Evolutionary conservation across 148 eudicot species (phyloP).

Genomic region (Chenopodium suecicum): DNA sequence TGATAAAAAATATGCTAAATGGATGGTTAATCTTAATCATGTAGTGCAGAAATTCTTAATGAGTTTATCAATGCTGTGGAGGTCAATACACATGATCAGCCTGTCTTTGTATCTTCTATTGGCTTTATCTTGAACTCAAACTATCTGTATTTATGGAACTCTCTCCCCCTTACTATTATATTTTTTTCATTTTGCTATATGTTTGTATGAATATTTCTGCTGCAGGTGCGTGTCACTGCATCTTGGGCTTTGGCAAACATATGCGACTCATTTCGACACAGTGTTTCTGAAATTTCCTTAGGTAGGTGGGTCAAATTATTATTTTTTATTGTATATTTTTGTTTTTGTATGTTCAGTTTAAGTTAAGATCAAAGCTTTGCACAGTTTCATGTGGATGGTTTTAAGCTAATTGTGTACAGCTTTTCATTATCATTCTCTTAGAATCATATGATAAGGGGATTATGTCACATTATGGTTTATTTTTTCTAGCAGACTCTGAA

Average conservation of each 20-base stretch:
- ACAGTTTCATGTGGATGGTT: neutral
- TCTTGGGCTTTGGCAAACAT: slow-evolving; percentile 98
- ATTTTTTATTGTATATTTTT: no score
- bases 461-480: neutral
- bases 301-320: no score
- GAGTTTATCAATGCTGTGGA: slow-evolving; percentile 66
- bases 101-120: slow-evolving; percentile 47
- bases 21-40: slow-evolving; percentile 18
- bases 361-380: neutral
- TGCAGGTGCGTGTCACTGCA: slow-evolving; percentile 90
- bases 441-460: neutral
- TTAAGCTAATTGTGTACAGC: neutral
- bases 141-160: neutral
- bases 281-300: neutral
- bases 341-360: neutral
- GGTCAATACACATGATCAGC: slow-evolving; percentile 54
- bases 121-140: neutral
- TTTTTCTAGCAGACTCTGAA: slow-evolving; percentile 39
- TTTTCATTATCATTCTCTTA: neutral
- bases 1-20: slow-evolving; percentile 7
- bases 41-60: slow-evolving; percentile 70
- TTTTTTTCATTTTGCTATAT: neutral
- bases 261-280: slow-evolving; percentile 77
- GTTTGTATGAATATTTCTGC: neutral
- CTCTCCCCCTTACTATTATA: neutral